These are phyloP conservation scores for Tritrichomonas musculus DNA, from an alignment of 208 protist species.

Conservation along the genomic window DNA sequence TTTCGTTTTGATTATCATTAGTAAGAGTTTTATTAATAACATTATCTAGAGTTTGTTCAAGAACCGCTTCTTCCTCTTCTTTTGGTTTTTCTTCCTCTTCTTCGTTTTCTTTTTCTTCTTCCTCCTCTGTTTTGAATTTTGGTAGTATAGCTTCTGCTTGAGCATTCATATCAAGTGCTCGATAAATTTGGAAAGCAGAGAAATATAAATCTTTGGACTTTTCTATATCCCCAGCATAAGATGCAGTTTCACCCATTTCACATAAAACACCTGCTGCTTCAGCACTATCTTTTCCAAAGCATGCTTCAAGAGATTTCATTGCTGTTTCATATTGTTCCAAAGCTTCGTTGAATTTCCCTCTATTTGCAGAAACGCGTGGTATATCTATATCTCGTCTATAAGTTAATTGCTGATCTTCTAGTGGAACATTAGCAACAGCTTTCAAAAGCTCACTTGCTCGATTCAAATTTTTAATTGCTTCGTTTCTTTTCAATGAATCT, in stretches of 20 bases:
- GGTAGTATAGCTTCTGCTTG: not conserved
- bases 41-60: no score
- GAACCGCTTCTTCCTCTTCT: not conserved
- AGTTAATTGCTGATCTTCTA: not conserved
- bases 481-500: no score
- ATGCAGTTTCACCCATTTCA: not conserved
- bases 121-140: not conserved
- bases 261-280: not conserved
- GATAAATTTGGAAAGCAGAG: not conserved
- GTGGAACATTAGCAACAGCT: not conserved
- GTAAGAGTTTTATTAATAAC: no score
- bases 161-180: not conserved
- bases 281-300: not conserved
- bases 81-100: not conserved
- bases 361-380: not conserved
- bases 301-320: not conserved
- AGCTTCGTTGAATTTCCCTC: not conserved
- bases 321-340: not conserved
- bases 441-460: not conserved
- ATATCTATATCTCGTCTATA: not conserved
- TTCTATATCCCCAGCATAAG: not conserved
- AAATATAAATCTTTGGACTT: not conserved
- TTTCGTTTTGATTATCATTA: no score
- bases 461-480: not conserved
- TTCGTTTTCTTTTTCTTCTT: not conserved